A percentile compares a stretch with the other conserved stretches of the same genome.
These are phyloP conservation scores for Physcomitrellopsis africana DNA, from an alignment of 225 moss, liverwort and hornwort genomes.

Conservation along the genomic window DNA sequence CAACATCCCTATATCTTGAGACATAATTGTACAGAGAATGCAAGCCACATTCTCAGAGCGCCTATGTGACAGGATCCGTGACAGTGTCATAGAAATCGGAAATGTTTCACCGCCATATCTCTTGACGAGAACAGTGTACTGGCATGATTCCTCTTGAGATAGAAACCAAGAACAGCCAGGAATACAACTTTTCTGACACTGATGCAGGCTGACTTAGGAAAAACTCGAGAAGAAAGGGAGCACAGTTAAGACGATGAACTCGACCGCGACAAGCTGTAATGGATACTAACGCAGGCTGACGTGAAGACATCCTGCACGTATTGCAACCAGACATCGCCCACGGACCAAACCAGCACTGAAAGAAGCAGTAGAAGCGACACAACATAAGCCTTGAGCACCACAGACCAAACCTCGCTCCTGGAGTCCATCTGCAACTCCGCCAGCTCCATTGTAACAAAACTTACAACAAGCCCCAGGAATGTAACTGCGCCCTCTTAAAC, in stretches of 20 bases:
- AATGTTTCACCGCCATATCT: background rate
- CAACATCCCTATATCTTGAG: background rate
- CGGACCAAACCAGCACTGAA: conserved; percentile 45
- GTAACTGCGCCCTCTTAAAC: background rate
- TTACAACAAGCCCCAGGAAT: background rate
- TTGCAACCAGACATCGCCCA: conserved; percentile 49
- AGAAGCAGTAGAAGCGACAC: conserved; percentile 50
- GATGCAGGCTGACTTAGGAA: background rate
- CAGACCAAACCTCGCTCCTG: conserved; percentile 31
- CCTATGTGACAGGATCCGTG: background rate
- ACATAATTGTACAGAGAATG: background rate
- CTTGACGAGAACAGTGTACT: background rate
- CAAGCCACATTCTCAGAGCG: too few relatives aligned
- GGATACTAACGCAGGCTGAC: conserved; percentile 12
- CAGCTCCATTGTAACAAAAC: conserved; percentile 12
- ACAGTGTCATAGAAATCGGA: background rate
- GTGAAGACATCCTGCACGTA: conserved; percentile 34
- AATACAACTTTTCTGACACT: background rate
- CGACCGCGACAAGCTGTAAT: conserved; percentile 6
- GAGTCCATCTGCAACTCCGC: conserved; percentile 35
- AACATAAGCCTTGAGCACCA: conserved; percentile 53
- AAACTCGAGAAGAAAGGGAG: conserved; percentile 17
- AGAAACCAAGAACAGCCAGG: background rate
- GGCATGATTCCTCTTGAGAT: background rate
- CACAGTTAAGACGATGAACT: background rate